Evolutionary conservation across 169 alveolate species (phyloP).

Genomic region (Theileria equi): DNA sequence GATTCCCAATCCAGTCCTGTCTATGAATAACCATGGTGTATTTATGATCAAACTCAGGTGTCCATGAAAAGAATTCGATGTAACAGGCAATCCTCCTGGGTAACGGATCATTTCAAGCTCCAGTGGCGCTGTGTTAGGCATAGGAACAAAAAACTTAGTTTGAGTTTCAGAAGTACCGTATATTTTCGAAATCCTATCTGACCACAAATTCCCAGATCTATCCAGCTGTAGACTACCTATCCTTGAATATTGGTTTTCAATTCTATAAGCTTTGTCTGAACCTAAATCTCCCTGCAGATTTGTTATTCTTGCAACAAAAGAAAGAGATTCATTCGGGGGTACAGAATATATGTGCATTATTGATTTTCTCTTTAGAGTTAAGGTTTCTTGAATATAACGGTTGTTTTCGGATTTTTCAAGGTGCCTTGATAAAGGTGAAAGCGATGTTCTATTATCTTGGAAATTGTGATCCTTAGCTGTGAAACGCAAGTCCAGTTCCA

Average conservation of each 20-base stretch:
- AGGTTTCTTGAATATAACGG: constrained; percentile 3
- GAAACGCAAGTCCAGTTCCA: constrained; percentile 69
- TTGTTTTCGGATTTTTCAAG: not conserved
- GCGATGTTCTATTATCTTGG: too few species aligned
- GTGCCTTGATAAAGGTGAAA: too few species aligned
- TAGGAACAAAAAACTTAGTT: constrained; percentile 42
- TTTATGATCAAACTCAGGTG: constrained; percentile 65
- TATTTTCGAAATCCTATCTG: constrained; percentile 48
- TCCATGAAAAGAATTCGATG: constrained; percentile 44
- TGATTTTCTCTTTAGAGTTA: constrained; percentile 32
- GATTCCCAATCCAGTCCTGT: constrained; percentile 80
- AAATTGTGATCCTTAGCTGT: constrained; percentile 31
- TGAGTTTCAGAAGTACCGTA: constrained; percentile 55
- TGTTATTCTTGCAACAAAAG: constrained; percentile 21
- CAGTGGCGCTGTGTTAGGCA: constrained; percentile 50
- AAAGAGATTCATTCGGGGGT: constrained; percentile 59
- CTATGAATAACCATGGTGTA: constrained; percentile 80
- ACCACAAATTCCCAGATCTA: constrained; percentile 32
- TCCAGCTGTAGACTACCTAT: too few species aligned
- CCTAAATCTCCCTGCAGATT: too few species aligned
- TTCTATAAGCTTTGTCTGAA: too few species aligned
- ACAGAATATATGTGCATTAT: constrained; percentile 57
- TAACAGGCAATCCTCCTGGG: constrained; percentile 59
- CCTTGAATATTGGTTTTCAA: not conserved
- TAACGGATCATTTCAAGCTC: constrained; percentile 68